Percentiles rank a stretch among this genome's conserved stretches.
These are phyloP conservation scores for Puccinia triticina DNA, from an alignment of 1,284 basidiomycete genomes.

Conservation along the genomic window DNA sequence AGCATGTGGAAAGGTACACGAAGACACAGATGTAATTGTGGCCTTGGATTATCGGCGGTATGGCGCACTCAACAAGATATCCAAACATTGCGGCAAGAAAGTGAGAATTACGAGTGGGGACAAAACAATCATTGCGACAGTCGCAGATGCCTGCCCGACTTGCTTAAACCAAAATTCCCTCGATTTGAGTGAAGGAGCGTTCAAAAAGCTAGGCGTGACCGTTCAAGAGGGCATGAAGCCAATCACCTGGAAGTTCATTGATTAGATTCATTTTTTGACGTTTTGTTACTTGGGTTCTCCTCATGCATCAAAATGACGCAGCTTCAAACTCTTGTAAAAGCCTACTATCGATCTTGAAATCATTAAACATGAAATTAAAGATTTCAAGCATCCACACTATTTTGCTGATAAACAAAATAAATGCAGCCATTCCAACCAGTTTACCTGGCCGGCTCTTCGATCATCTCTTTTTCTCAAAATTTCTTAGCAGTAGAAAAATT, in stretches of 20 bases:
- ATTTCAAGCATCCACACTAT: too few relatives aligned
- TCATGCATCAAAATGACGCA: neutral
- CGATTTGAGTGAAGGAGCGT: conserved; percentile 52
- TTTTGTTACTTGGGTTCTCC: too few relatives aligned
- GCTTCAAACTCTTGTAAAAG: too few relatives aligned
- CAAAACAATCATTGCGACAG: conserved; percentile 5
- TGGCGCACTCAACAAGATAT: conserved; percentile 17
- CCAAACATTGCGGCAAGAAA: conserved; percentile 34
- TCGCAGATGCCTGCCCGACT: conserved; percentile 52
- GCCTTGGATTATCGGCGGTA: conserved; percentile 46
- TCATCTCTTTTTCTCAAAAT: too few relatives aligned
- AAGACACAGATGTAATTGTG: conserved; percentile 38
- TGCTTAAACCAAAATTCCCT: conserved; percentile 50
- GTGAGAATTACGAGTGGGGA: conserved; percentile 25
- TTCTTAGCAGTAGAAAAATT: too few relatives aligned
- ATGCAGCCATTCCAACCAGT: too few relatives aligned
- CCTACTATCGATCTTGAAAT: too few relatives aligned
- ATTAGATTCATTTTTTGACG: neutral
- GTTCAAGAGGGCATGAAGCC: conserved; percentile 35
- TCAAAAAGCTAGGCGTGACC: conserved; percentile 20
- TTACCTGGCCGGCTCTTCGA: too few relatives aligned
- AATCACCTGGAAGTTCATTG: conserved; percentile 42
- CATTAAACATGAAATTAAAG: too few relatives aligned
- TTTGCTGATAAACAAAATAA: too few relatives aligned
- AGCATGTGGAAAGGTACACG: conserved; percentile 44